Conservation (phyloP, 179 eudicot species). For the Camellia oleifera region DNA sequence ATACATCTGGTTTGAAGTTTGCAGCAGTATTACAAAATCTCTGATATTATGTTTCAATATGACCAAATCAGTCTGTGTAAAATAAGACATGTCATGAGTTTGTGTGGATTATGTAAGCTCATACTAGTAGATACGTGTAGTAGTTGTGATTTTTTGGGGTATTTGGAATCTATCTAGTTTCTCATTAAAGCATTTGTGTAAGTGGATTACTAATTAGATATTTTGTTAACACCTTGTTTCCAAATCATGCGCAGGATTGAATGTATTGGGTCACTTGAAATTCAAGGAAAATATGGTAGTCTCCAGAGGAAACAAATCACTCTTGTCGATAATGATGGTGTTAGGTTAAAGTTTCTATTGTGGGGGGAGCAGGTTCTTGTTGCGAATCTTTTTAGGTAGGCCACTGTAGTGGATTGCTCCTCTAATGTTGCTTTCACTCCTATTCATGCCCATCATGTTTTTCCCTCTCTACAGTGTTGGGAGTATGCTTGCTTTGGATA, state of each 20-base stretch:
- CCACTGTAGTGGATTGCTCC: conserved; percentile 16
- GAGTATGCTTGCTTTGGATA: conserved; percentile 91
- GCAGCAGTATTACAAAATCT: not conserved
- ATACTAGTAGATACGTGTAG: not conserved
- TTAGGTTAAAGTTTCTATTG: conserved; percentile 50
- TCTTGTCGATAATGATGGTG: conserved; percentile 75
- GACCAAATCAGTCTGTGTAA: conserved; percentile 1
- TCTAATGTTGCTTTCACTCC: conserved; percentile 12
- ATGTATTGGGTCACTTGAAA: conserved; percentile 65
- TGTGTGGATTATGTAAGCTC: not conserved
- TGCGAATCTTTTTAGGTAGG: conserved; percentile 76
- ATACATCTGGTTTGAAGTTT: not conserved
- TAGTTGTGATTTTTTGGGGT: not conserved
- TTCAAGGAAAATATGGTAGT: conserved; percentile 55
- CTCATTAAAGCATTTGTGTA: not conserved
- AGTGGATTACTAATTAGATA: not conserved
- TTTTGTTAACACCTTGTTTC: conserved; percentile 12
- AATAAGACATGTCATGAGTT: not conserved
- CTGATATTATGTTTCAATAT: not conserved
- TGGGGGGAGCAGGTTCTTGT: conserved; percentile 96
- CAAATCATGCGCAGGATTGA: conserved; percentile 55
- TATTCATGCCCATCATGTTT: conserved; percentile 11
- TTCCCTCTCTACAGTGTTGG: conserved; percentile 52
- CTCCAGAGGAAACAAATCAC: conserved; percentile 62
- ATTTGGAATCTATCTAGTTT: not conserved